Base-by-base conservation (phyloP, 345 rosid species). In the Bretschneidera sinensis region DNA sequence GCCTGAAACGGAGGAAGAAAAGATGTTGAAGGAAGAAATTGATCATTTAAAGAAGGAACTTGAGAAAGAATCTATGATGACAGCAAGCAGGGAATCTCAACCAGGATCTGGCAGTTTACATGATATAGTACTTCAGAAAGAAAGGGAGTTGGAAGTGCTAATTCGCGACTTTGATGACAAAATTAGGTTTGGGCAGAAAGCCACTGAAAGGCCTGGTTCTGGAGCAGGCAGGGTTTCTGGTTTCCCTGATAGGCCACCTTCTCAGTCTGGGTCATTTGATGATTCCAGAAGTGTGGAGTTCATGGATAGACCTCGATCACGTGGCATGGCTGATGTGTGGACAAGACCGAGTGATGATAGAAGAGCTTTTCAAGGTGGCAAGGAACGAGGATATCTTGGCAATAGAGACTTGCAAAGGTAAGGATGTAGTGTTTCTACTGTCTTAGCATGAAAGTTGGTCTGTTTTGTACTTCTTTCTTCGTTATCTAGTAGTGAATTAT, bases 1-100 rank as follows among this genome's bases (percentile, higher is more conserved):
- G 88, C 88, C 85, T 56, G 87, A 85, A 77, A 82, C 97, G 8
- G 95, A 79, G 68, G 91, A 79, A 73, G 99, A 91, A 78, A 88
- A 71, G 65, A 33, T 51, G 34, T 60, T 88, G 83, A 83, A 81
- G 70, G 89, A 86, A 63, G 85, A 91, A 70, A 76, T 95, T 9
- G 83, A 81, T 57, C 69, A 61, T 22, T 64, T 91, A 59, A 77
- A 77, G 78, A 70, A 74, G 66, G 70, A 85, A 65, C 74, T 68
- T 35, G 78, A 79, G 54, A 72, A 74, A 62, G 83, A 77, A 73
- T 24, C 61, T 55, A 39, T 72, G 5, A 9, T 48, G 39, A 50
- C 77, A 63, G 75, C 52, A 22, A 70, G 74, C 23, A 54, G 43
- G 72, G 88, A 77, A 64, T 0, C 76, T 61, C 57, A 48, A 55